Base-by-base conservation (phyloP, 768 basidiomycete species). In the Neoboletus brunneissimus region DNA sequence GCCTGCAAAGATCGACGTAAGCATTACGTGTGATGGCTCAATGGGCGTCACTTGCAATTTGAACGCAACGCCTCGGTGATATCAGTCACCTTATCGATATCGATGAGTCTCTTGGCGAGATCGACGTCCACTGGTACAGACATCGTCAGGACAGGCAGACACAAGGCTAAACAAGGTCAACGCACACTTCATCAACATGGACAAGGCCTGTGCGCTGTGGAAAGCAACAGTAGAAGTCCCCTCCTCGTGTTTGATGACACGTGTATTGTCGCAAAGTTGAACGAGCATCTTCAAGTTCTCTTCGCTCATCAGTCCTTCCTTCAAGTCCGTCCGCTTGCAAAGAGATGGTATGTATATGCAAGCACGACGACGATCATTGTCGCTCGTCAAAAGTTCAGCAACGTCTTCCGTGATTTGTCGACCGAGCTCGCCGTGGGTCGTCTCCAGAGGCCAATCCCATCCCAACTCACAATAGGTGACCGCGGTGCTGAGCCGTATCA, bases 341-440 rank as follows among this genome's bases (percentile, higher is more conserved):
- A 71, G 67, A 10, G 69, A 64, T 0, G 71, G 71, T 5, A 71
- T 31, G 42, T 57, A 72, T 6, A 59, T 61, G 60, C 71, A 72
- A 34, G 60, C 69, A 3, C 67, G 69, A 42, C 52, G 58, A 44
- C 45, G 31, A 10, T 67, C 41, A 10, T 9, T 15, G 4, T 35
- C 16, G 15, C 46, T 43, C 6, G 57, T 40, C 27, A 71, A 57
- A 22, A 72, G 57, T 4, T 20, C 46, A 9, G 59, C 43, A 2
- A 70, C 42, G 10, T 68, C 59, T 1, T 40, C 20, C 1, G 35
- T 45, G 13, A 64, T 57, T 11, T 51, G 27, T 22, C 51, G 53
- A 18, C 23, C 37, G 9, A 58, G 48, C 13, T 61, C 42, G 18
- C 27, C 48, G 2, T 54, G 32, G 41, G 32, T 20, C 16, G 44